Base-by-base conservation (phyloP, 805 yeast genomes). In the Suhomyces kilbournensis region DNA sequence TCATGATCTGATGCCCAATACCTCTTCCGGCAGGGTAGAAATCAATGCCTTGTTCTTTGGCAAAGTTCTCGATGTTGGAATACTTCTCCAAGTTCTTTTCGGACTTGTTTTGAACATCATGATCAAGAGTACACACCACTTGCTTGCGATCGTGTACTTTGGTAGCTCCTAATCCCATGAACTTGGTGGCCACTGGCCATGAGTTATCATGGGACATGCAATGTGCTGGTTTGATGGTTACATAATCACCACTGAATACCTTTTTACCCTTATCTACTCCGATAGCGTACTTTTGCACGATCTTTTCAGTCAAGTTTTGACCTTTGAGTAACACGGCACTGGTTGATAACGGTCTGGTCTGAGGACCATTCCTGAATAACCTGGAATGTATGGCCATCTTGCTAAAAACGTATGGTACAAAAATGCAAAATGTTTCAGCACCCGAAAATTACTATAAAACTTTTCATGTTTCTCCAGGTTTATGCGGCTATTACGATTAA, bases 131-230 rank as follows among this genome's bases (percentile, higher is more conserved):
- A 78, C 91, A 89, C 47, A 94, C 98, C 25, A 94, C 90, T 74
- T 94, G 99, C 55, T 90, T 79, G 66, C 89, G 87, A 66, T 94
- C 88, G 60, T 85, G 82, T 53, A 94, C 89, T 55, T 82, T 77
- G 19, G 82, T 82, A 35, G 97, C 97, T 0, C 99, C 99, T 35
- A 94, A 79, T 5, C 96, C 96, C 85, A 82, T 90, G 75, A 94
- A 94, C 74, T 94, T 94, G 65, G 93, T 79, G 0, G 99, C 99
- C 15, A 94, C 97, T 0, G 99, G 99, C 99, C 99, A 96, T 44
- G 97, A 86, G 72, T 94, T 94, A 71, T 94, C 99, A 70, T 94
- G 99, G 14, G 98, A 90, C 99, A 94, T 94, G 70, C 97, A 96
- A 74, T 94, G 96, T 2, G 96, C 93, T 3, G 99, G 99, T 63